A percentile compares a stretch with the other conserved stretches of the same genome.
Evolutionary conservation across 1,139 yeast species (phyloP).

Genomic region (Yamadazyma epiphylla): DNA sequence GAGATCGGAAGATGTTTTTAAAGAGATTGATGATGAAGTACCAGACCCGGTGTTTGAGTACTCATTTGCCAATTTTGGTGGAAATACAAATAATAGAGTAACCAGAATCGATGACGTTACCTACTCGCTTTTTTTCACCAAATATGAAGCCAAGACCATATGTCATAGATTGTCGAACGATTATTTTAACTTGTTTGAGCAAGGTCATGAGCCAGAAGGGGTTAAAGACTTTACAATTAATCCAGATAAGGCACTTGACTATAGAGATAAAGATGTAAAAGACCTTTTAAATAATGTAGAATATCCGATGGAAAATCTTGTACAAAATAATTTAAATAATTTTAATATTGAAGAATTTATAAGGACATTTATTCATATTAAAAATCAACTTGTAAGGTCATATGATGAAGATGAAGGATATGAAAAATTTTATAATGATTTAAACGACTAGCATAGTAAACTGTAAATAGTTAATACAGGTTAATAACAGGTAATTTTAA

Average conservation of each 20-base stretch:
- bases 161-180: slow-evolving; percentile 1
- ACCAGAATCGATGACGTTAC: neutral
- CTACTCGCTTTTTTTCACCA: neutral
- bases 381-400: slow-evolving; percentile 2
- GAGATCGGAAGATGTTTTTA: neutral
- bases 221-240: slow-evolving; percentile 3
- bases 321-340: slow-evolving; percentile 6
- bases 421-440: slow-evolving; percentile 19
- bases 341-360: slow-evolving; percentile 10
- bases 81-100: neutral
- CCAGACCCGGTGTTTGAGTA: slow-evolving; percentile 4
- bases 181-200: slow-evolving; percentile 5
- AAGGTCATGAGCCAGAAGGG: neutral
- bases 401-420: slow-evolving; percentile 6
- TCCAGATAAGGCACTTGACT: slow-evolving; percentile 6
- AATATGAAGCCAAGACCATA: neutral
- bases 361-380: slow-evolving; percentile 4
- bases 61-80: slow-evolving; percentile 2
- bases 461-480: no score
- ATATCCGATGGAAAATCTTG: slow-evolving; percentile 5
- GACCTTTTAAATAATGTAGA: slow-evolving; percentile 7
- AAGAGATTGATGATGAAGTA: neutral
- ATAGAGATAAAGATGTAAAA: slow-evolving; percentile 8
- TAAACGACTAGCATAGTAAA: no score
- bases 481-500: no score